Base-by-base conservation (phyloP, 495 filamentous ascomycete genomes). In the Penicillium parvum region DNA sequence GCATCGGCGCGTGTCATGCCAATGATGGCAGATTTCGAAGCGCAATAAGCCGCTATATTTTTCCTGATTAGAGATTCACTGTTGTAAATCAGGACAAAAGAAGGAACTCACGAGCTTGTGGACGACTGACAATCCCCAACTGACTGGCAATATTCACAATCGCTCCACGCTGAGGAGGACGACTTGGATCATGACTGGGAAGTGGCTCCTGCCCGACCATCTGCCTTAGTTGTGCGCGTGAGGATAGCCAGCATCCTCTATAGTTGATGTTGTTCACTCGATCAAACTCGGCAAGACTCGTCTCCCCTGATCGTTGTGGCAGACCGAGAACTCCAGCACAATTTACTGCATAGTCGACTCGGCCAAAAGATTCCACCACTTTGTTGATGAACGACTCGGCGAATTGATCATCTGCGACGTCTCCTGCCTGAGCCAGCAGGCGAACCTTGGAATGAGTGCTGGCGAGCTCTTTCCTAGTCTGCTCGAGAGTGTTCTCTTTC, bases 131-230 rank as follows among this genome's bases (percentile, higher is more conserved):
- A 37, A 78, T 53, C 0, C 75, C 76, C n/a, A 79, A 47, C 42
- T 77, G 73, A 43, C 70, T 74, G 7, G 76, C 74, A 38, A 79
- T 68, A 53, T 77, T 77, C 7, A 79, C 76, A 7, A 77, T 52
- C 4, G 69, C 56, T 1, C 75, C 72, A 17, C 72, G 59, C 17
- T 63, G 58, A 1, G 58, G 43, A 3, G 45, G 35, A 16, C 60
- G 63, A 8, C 47, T 53, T 8, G 53, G 25, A 47, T 69, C 61
- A 50, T 72, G 69, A 19, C 60, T 69, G 2, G 65, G 58, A 5
- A 77, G 43, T 2, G 66, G 62, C 15, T 71, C 65, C 37, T 80
- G 76, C 37, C 37, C 46, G 12, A 71, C n/a, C 74, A 78, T 78
- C 20, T 66, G 61, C 16, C 39, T 58, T 15, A 78, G 46, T 43